Evolutionary conservation across 2,329 filamentous ascomycete genomes (phyloP), one percentile per base, ranked within the genome.

Genomic region (Aspergillus sojae): DNA sequence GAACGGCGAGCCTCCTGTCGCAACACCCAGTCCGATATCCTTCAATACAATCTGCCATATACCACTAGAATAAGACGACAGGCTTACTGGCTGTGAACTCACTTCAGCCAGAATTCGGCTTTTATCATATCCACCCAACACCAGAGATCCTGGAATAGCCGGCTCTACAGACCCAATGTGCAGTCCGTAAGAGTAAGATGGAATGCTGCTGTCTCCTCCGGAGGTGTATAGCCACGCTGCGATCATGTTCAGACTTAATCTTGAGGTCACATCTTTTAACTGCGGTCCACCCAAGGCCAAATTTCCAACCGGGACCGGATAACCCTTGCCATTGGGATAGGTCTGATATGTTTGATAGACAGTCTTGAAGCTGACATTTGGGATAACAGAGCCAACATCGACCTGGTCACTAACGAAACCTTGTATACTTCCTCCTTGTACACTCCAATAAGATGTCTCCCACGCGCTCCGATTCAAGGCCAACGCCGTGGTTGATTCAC

Each of bases 1-100:
- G 68, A 78, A 82, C 0, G 81, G 80, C 1, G 79, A 82, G 14
- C 64, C 72, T 2, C 81, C 81, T 16, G 69, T 70, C 5, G 78
- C 70, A 23, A 83, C 79, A 1, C 76, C 77, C 26, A 84, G 75
- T 16, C 70, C 68, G 43, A 84, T 79, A 57, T 83, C 80, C 12
- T 73, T 68, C 9, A 84, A 64, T 10, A 30, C 28, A 21, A 71
- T 69, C 5, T 66, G 60, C 19, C 74, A 60, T 1, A 52, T 50
- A 3, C 63, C 65, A 14, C 62, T 55, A 10, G 59, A 46, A 10
- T 62, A 34, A 7, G 60, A 30, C 7, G 63, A 60, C 56, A 60
- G 26, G 63, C 57, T 60, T 9, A 70, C 60, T 34, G 64, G 30
- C 55, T 70, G 70, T 21, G 65, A 60, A 54, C 64, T 66, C 19